Evolutionary conservation across 371 early-diverging fungal genomes (phyloP).

Genomic region (Funneliformis caledonium): DNA sequence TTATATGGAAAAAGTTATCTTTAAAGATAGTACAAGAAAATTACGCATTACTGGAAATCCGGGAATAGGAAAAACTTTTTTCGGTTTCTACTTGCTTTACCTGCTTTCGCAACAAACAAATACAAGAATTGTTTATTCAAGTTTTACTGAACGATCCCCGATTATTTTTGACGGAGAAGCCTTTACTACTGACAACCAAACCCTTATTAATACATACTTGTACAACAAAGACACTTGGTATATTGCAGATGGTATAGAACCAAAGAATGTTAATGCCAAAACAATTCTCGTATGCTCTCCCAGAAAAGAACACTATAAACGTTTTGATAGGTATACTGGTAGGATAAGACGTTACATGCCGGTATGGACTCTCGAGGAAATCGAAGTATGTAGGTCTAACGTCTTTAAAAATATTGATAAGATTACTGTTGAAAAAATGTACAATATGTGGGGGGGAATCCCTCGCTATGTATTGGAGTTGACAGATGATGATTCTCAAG

Average conservation of each 20-base stretch:
- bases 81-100: constrained; percentile 25
- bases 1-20: background rate
- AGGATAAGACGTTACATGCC: too few species aligned
- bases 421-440: too few species aligned
- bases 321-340: too few species aligned
- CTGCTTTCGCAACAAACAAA: background rate
- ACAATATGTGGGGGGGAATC: too few species aligned
- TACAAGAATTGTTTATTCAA: background rate
- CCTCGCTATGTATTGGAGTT: too few species aligned
- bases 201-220: background rate
- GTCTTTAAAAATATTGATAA: too few species aligned
- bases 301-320: too few species aligned
- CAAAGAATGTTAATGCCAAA: constrained; percentile 5
- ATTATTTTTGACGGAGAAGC: background rate
- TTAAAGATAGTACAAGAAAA: background rate
- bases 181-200: background rate
- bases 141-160: background rate
- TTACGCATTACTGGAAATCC: constrained; percentile 23
- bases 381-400: too few species aligned
- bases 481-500: too few species aligned
- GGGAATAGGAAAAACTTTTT: too few species aligned
- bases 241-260: constrained; percentile 13
- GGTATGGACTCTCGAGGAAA: too few species aligned
- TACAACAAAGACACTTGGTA: background rate
- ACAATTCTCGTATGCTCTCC: constrained; percentile 24